Evolutionary conservation across 305 asterid genomes (phyloP).

Genomic region (Petunia hybrid): DNA sequence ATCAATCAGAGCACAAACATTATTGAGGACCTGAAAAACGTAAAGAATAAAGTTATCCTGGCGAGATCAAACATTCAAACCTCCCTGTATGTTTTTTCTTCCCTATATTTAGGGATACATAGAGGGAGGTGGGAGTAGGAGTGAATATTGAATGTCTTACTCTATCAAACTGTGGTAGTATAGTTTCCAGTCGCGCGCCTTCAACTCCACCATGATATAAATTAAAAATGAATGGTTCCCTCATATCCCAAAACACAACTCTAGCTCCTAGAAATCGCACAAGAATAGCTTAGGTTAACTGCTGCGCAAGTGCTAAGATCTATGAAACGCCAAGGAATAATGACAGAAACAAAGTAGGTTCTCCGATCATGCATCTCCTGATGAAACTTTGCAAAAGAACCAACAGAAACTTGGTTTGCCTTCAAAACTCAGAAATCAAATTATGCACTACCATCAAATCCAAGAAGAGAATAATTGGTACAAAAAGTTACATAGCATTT

Average conservation of each 20-base stretch:
- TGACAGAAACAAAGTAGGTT: background rate
- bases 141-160: conserved; percentile 51
- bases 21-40: conserved; percentile 50
- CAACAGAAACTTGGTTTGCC: background rate
- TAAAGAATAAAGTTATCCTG: background rate
- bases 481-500: background rate
- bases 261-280: conserved; percentile 66
- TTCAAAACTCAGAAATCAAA: conserved; percentile 18
- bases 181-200: conserved; percentile 77
- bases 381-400: background rate
- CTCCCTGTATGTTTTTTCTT: background rate
- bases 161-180: conserved; percentile 76
- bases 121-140: conserved; percentile 9
- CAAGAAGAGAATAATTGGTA: conserved; percentile 1
- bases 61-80: background rate
- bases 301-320: background rate
- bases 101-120: background rate
- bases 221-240: conserved; percentile 71
- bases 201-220: conserved; percentile 80
- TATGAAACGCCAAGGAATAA: background rate
- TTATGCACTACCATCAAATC: background rate
- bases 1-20: conserved; percentile 77
- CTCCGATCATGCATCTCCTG: background rate
- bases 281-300: conserved; percentile 31
- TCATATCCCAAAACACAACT: conserved; percentile 94